Percentiles rank a stretch among this genome's conserved stretches.
Conservation (phyloP, 2,329 filamentous ascomycete genomes). For the Fusarium citri region DNA sequence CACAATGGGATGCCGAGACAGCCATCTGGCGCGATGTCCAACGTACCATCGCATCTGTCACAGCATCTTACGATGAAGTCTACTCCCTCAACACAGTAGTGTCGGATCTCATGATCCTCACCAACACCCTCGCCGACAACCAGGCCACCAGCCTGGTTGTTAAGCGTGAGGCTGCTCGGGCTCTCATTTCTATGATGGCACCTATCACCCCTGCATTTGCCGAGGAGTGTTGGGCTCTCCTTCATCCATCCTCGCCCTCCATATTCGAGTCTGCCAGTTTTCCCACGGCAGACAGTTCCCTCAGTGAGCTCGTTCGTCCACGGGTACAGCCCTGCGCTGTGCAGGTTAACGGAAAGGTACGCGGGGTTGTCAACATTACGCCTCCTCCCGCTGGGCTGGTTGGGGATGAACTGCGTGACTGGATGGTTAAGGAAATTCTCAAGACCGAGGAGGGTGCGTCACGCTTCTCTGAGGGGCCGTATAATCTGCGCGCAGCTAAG, state of each 20-base stretch:
- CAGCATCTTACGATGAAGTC: conserved; percentile 74
- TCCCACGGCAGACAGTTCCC: conserved; percentile 65
- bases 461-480: conserved; percentile 62
- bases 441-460: conserved; percentile 69
- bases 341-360: conserved; percentile 83
- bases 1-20: conserved; percentile 60
- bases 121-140: conserved; percentile 71
- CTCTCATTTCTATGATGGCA: conserved; percentile 77
- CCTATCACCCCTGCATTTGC: conserved; percentile 84
- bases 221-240: conserved; percentile 80
- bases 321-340: conserved; percentile 71
- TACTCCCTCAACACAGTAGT: conserved; percentile 86
- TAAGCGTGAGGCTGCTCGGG: conserved; percentile 61
- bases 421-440: conserved; percentile 71
- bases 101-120: conserved; percentile 84
- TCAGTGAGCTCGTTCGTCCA: conserved; percentile 61
- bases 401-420: conserved; percentile 63
- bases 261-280: conserved; percentile 65
- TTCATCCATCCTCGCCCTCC: conserved; percentile 57
- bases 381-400: conserved; percentile 57
- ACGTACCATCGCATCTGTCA: conserved; percentile 73
- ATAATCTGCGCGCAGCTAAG: conserved; percentile 64
- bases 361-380: conserved; percentile 74
- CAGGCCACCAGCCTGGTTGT: conserved; percentile 56
- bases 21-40: conserved; percentile 75